Evolutionary conservation across 192 early-diverging fungal genomes (phyloP).

Genomic region (Phlyctochytrium arcticum): DNA sequence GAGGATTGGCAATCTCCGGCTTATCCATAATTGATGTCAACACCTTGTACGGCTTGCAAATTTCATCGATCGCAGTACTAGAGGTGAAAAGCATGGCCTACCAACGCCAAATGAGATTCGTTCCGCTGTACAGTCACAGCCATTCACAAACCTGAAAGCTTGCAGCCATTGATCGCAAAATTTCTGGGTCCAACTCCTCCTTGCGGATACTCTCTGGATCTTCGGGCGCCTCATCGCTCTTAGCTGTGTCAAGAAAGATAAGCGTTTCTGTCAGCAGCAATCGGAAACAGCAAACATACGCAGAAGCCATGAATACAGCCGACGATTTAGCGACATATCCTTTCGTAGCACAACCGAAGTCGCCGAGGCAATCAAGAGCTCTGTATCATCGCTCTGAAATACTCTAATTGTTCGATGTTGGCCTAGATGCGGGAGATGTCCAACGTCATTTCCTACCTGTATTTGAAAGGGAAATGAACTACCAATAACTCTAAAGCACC

Average conservation of each 20-base stretch:
- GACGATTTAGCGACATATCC: constrained; percentile 91
- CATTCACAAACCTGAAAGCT: no score
- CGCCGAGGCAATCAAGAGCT: constrained; percentile 60
- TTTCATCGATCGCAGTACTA: constrained; percentile 31
- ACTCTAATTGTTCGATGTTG: constrained; percentile 23
- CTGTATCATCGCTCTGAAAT: constrained; percentile 62
- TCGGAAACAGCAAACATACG: constrained; percentile 2
- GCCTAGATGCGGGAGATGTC: constrained; percentile 27
- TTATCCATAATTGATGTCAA: constrained; percentile 85
- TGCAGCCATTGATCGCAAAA: no score
- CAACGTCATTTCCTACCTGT: constrained; percentile 32
- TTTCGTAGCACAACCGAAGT: constrained; percentile 76
- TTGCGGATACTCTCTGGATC: no score
- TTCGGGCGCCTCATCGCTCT: no score
- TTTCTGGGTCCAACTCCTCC: no score
- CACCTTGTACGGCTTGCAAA: constrained; percentile 70
- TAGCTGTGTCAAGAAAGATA: background rate
- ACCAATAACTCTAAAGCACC: constrained; percentile 81
- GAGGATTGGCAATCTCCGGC: constrained; percentile 71
- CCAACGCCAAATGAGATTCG: no score
- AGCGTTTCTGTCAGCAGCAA: background rate
- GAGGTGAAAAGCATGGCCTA: constrained; percentile 47
- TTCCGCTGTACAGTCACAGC: no score
- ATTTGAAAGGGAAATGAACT: constrained; percentile 59
- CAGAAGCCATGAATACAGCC: constrained; percentile 86